A percentile compares a stretch with the other conserved stretches of the same genome.
These are phyloP conservation scores for Parsonsia alboflavescens DNA, from an alignment of 257 asterid species.

Conservation along the genomic window DNA sequence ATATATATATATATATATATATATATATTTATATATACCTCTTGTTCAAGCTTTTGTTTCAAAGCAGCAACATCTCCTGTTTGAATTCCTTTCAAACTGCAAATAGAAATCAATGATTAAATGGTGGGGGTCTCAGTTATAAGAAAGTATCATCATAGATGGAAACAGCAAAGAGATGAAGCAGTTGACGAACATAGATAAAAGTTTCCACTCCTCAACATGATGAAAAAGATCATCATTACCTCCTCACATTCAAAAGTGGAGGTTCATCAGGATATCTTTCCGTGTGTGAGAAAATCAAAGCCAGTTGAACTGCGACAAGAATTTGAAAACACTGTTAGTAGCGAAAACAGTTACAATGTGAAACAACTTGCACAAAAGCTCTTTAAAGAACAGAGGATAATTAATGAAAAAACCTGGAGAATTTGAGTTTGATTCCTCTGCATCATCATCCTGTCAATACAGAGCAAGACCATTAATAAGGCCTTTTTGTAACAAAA, in stretches of 20 bases:
- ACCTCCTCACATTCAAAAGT: constrained; percentile 69
- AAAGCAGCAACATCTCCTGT: constrained; percentile 57
- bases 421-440: constrained; percentile 39
- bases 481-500: not conserved
- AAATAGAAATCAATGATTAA: not conserved
- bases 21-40: constrained; percentile 72
- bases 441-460: constrained; percentile 70
- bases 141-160: not conserved
- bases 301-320: constrained; percentile 62
- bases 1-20: too few species aligned
- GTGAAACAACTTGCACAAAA: constrained; percentile 18
- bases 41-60: constrained; percentile 79
- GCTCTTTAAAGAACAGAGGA: constrained; percentile 15
- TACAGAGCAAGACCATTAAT: constrained; percentile 8
- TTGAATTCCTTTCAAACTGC: constrained; percentile 78
- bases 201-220: not conserved
- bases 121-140: not conserved
- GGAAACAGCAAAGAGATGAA: not conserved
- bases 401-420: constrained; percentile 46
- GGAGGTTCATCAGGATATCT: constrained; percentile 95
- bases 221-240: constrained; percentile 8
- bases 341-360: constrained; percentile 9
- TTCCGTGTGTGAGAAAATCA: constrained; percentile 86
- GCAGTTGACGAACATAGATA: not conserved
- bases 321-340: constrained; percentile 24